Evolutionary conservation across 2,329 filamentous ascomycete genomes (phyloP), one percentile per base, ranked within the genome.

Genomic region (Sclerotinia minor): DNA sequence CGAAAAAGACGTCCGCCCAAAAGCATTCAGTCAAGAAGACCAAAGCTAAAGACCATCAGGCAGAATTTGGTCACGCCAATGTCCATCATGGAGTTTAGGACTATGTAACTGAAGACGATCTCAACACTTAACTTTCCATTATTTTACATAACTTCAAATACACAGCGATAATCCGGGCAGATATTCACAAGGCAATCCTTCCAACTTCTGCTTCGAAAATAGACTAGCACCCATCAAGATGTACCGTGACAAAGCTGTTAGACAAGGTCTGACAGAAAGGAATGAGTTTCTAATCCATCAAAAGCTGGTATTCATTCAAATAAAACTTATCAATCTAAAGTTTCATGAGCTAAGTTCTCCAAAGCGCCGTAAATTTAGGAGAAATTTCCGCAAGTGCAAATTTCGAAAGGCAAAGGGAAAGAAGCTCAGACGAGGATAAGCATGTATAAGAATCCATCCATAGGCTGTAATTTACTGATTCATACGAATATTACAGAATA

Each of bases 361-460:
- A 57, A 75, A 74, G 58, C 73, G 72, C 32, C 68, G 71, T 9
- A 74, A 72, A 61, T 71, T 68, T 11, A 71, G 58, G 69, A 70
- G 70, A 53, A 29, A 41, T 24, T 58, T 2, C 21, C 5, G 32
- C 38, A 53, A 2, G 69, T 68, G 66, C 65, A 68, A 41, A 35
- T 35, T 9, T 24, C 50, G 50, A 65, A 58, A 21, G 17, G 44
- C n/a, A 52, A 67, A 68, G 65, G 71, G 55, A 58, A 60, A 4
- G 53, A 24, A 66, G 15, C 17, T 17, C 1, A 4, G 5, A n/a
- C 3, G n/a, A 29, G 11, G 44, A n/a, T 9, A 60, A 65, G 64
- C 24, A 26, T 5, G 59, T 38, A 49, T 21, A 6, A 6, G 0
- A 13, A 38, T 24, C 15, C 11, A 6, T 24, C n/a, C 5, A 6